phyloP scores from a whole-genome alignment of 495 filamentous ascomycete genomes.

The Penicillium salamii region DNA sequence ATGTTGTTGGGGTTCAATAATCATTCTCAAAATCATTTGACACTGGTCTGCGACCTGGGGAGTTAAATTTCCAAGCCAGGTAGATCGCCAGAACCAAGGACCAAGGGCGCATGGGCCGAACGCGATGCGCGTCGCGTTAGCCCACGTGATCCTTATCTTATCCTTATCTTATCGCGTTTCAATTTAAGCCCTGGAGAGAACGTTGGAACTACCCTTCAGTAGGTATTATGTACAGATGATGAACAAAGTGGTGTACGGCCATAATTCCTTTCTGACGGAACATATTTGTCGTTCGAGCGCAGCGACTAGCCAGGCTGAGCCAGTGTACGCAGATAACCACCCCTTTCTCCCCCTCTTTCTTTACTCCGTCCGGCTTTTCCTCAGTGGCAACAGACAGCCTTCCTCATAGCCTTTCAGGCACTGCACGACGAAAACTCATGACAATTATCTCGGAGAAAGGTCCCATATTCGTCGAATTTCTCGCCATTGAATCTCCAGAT shows the following conservation, averaged over 20 bases:
- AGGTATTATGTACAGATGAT: no score
- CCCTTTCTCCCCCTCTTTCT: no score
- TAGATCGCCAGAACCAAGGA: constrained; percentile 1
- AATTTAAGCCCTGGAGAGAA: not conserved
- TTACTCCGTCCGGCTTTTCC: no score
- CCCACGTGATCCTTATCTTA: constrained; percentile 20
- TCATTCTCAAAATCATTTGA: constrained; percentile 12
- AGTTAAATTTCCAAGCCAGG: constrained; percentile 6
- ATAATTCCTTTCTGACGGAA: no score
- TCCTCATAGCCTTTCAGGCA: no score
- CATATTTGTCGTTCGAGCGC: no score
- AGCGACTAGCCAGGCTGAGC: no score
- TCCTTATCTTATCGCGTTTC: constrained; percentile 17
- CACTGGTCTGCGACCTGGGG: not conserved
- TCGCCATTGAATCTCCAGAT: not conserved
- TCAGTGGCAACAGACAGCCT: no score
- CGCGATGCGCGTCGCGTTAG: constrained; percentile 34
- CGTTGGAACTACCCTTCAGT: not conserved
- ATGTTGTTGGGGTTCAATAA: not conserved
- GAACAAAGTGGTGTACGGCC: no score
- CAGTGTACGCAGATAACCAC: no score
- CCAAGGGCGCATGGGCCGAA: constrained; percentile 26
- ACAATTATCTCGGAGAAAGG: not conserved
- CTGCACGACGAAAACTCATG: no score
- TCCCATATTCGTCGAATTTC: not conserved